Percentiles rank a stretch among this genome's conserved stretches.
Evolutionary conservation across 2,329 filamentous ascomycete genomes (phyloP).

Genomic region (Fusarium nelsonii): DNA sequence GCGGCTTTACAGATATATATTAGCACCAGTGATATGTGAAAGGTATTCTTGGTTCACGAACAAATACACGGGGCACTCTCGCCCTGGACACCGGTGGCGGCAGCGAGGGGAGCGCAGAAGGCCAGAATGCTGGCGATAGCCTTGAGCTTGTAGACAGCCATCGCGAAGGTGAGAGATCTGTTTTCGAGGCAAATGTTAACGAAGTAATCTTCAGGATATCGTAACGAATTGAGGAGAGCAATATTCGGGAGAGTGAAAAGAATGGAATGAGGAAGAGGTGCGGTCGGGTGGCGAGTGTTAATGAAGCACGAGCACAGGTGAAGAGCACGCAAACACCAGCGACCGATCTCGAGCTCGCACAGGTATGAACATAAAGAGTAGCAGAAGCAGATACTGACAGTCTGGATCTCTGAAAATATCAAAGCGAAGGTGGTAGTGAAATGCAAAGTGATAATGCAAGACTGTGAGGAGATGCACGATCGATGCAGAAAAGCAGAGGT

Average conservation of each 20-base stretch:
- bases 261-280: background rate
- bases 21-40: background rate
- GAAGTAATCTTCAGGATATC: background rate
- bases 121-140: constrained; percentile 42
- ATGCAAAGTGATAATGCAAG: constrained; percentile 23
- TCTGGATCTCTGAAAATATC: constrained; percentile 24
- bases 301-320: constrained; percentile 2
- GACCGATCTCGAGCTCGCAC: background rate
- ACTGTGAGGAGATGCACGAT: constrained; percentile 20
- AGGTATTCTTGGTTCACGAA: background rate
- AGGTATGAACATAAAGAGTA: no score
- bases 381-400: constrained; percentile 17
- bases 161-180: constrained; percentile 39
- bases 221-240: no score
- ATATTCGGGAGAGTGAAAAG: background rate
- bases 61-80: constrained; percentile 42
- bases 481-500: constrained; percentile 16
- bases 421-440: background rate
- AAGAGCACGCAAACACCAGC: background rate
- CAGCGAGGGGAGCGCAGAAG: constrained; percentile 40
- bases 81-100: constrained; percentile 28
- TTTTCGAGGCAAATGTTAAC: constrained; percentile 6
- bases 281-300: background rate
- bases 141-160: constrained; percentile 50
- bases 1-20: constrained; percentile 44